Evolutionary conservation across 108 stramenopile genomes (phyloP).

Genomic region (Discostella stelligeroides): DNA sequence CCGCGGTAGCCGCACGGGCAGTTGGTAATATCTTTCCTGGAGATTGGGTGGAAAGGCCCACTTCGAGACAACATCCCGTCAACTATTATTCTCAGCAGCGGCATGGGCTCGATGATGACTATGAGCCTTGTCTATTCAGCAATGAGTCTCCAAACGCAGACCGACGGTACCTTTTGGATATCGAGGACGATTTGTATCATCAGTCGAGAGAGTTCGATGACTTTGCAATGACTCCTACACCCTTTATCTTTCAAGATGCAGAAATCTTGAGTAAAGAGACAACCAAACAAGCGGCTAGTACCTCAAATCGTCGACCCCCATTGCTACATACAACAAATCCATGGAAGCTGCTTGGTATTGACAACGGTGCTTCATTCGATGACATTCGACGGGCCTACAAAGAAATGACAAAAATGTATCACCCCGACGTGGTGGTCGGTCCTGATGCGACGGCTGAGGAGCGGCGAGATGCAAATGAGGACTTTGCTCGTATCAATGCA

Average conservation of each 20-base stretch:
- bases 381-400: conserved; percentile 22
- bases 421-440: conserved; percentile 25
- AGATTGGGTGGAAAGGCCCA: conserved; percentile 3
- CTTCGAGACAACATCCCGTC: not conserved
- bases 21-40: conserved; percentile 11
- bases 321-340: conserved; percentile 26
- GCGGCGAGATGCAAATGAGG: conserved; percentile 26
- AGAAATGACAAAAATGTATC: conserved; percentile 25
- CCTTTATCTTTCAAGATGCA: conserved; percentile 5
- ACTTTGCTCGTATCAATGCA: conserved; percentile 36
- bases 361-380: conserved; percentile 8
- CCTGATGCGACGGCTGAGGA: conserved; percentile 29
- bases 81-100: too few species aligned
- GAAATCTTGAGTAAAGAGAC: conserved; percentile 16
- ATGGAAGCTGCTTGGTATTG: conserved; percentile 17
- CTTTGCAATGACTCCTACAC: not conserved
- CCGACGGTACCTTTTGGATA: not conserved
- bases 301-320: conserved; percentile 20
- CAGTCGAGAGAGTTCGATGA: conserved; percentile 12
- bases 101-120: too few species aligned
- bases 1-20: conserved; percentile 5
- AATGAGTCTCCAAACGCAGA: not conserved
- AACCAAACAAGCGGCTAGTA: not conserved
- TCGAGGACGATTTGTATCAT: conserved; percentile 1
- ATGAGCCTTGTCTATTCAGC: not conserved